Base-by-base conservation (phyloP, 208 protist species). In the Endotrypanum monterogeii region DNA sequence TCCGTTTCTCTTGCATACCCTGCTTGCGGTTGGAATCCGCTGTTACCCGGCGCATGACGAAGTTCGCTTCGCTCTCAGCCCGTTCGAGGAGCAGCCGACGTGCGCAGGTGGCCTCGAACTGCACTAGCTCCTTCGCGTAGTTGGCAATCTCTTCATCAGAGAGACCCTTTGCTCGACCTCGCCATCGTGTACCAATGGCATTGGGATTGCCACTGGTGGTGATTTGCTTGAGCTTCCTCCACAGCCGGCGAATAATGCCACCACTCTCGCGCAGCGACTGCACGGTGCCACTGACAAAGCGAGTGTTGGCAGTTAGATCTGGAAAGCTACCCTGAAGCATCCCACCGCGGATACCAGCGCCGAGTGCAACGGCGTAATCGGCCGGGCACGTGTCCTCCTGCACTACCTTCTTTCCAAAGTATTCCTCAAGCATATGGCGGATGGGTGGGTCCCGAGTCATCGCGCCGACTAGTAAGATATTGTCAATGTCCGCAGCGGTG, bases 371-470 rank as follows among this genome's bases (percentile, higher is more conserved):
- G 7, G 93, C 93, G 83, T 97, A 97, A 83, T 96, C 94, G 9
- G 94, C 91, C 20, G 94, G 91, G 75, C 90, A 96, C 20, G 79
- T 84, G 56, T 82, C 83, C 81, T 92, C 89, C 58, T 78, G 35
- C 18, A 74, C 85, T 23, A 94, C 88, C 30, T 72, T 77, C 54
- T 88, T 80, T 3, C 84, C 81, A 82, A 98, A 96, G 83, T 94
- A 96, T 63, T 96, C 90, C 60, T 87, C 69, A 37, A 96, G 80
- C 80, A 96, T 86, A 60, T 87, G 82, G 14, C 90, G 91, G 56
- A 98, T 91, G 30, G 92, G 91, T n/a, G 94, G 94, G 78, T 95
- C 92, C 57, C 92, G 85, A 3, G 94, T 98, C 93, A 97, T 97
- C 60, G 91, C 94, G 44, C 94, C 94, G 44, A 97, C 94, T 8